Conservation (phyloP, 768 basidiomycete genomes). For the Hygrocybe coccinea region DNA sequence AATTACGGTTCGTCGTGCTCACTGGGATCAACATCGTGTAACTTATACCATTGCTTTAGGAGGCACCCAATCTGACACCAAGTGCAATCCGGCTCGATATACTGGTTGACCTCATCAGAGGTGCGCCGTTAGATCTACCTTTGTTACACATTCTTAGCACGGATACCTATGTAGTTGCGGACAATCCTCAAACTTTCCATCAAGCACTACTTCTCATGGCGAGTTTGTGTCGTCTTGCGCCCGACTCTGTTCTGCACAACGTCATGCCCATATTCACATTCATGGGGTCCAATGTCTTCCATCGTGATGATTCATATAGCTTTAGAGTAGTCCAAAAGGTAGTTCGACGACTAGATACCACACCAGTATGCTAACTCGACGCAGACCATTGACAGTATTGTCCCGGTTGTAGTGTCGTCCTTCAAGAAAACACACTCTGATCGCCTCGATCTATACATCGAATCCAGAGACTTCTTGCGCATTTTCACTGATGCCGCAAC, state of each 20-base stretch:
- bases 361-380: background rate
- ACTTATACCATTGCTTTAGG: constrained; percentile 35
- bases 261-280: constrained; percentile 99
- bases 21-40: background rate
- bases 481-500: constrained; percentile 92
- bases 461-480: constrained; percentile 74
- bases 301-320: constrained; percentile 92
- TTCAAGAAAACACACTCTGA: constrained; percentile 54
- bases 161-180: constrained; percentile 51
- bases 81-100: constrained; percentile 73
- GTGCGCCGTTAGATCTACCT: constrained; percentile 35
- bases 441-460: constrained; percentile 59
- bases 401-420: constrained; percentile 87
- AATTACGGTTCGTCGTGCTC: constrained; percentile 42
- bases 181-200: constrained; percentile 92
- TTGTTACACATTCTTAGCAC: background rate
- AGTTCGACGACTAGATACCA: constrained; percentile 5
- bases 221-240: constrained; percentile 73
- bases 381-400: constrained; percentile 88
- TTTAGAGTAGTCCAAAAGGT: constrained; percentile 95
- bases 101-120: constrained; percentile 80
- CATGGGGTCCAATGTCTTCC: constrained; percentile 98
- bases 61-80: constrained; percentile 46
- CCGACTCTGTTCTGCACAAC: constrained; percentile 88
- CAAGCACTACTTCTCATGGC: constrained; percentile 87